Evolutionary conservation across 192 early-diverging fungal species (phyloP).

Genomic region (Ambispora gerdemannii): DNA sequence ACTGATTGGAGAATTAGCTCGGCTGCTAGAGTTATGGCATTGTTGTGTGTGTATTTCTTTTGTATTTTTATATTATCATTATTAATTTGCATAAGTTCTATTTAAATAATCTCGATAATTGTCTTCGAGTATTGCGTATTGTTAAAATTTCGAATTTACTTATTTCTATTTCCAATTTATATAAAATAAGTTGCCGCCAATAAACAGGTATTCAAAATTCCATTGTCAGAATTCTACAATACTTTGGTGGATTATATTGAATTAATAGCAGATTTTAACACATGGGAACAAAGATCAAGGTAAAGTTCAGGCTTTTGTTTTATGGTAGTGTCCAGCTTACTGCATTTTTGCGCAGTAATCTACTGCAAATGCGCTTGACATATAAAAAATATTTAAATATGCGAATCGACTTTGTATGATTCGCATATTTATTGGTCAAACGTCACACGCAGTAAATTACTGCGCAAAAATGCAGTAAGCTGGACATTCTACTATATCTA

Average conservation of each 20-base stretch:
- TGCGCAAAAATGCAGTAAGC: no score
- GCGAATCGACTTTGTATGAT: not conserved
- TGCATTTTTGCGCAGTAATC: no score
- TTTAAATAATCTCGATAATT: no score
- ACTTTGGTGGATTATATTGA: slow-evolving; percentile 71
- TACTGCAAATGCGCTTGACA: no score
- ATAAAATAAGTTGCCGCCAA: slow-evolving; percentile 50
- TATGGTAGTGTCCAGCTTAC: no score
- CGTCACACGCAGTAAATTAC: not conserved
- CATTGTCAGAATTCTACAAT: slow-evolving; percentile 83
- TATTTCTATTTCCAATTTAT: not conserved
- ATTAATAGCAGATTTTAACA: slow-evolving; percentile 66
- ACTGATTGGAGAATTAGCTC: slow-evolving; percentile 81
- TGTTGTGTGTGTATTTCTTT: slow-evolving; percentile 59
- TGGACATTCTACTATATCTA: not conserved
- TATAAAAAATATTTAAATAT: not conserved
- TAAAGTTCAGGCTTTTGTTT: slow-evolving; percentile 27
- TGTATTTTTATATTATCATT: no score
- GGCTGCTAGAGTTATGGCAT: slow-evolving; percentile 85
- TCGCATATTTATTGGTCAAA: not conserved
- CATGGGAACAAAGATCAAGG: slow-evolving; percentile 65
- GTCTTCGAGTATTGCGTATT: not conserved
- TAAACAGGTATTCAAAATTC: slow-evolving; percentile 55
- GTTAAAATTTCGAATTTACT: not conserved
- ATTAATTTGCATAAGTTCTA: no score